Percentiles rank a stretch among this genome's conserved stretches.
These are phyloP conservation scores for Linanthus parryae DNA, from an alignment of 148 eudicot species.

Conservation along the genomic window DNA sequence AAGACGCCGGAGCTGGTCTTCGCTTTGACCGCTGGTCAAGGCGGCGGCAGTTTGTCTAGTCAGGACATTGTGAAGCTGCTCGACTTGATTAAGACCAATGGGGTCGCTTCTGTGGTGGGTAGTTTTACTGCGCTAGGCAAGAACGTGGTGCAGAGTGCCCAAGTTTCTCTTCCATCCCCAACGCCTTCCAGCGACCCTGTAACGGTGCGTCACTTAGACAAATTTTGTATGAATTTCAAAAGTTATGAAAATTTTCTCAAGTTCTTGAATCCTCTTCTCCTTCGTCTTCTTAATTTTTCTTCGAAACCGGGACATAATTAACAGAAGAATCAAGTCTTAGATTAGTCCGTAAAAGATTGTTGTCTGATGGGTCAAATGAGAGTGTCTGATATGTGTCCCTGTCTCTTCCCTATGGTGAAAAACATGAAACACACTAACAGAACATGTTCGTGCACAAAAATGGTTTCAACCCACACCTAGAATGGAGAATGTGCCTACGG, in stretches of 20 bases:
- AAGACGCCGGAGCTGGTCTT: slow-evolving; percentile 89
- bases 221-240: slow-evolving; percentile 28
- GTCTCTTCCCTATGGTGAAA: not conserved
- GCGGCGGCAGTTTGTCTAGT: slow-evolving; percentile 50
- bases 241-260: slow-evolving; percentile 16
- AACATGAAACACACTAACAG: not conserved
- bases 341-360: not conserved
- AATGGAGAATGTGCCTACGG: not conserved
- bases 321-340: not conserved
- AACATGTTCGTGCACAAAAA: not conserved
- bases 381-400: no score
- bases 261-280: not conserved
- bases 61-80: slow-evolving; percentile 73
- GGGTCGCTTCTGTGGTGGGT: slow-evolving; percentile 27
- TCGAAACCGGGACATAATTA: not conserved
- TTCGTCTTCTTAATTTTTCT: not conserved
- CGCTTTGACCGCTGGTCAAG: slow-evolving; percentile 78
- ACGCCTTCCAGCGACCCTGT: slow-evolving; percentile 83
- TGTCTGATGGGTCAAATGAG: not conserved
- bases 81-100: slow-evolving; percentile 70
- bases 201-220: slow-evolving; percentile 91
- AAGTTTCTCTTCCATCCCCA: slow-evolving; percentile 98
- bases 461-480: not conserved
- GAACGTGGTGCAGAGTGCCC: slow-evolving; percentile 33
- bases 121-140: slow-evolving; percentile 26